These are phyloP conservation scores for Mycosarcoma maydis DNA, from an alignment of 1,284 basidiomycete species.

Conservation along the genomic window DNA sequence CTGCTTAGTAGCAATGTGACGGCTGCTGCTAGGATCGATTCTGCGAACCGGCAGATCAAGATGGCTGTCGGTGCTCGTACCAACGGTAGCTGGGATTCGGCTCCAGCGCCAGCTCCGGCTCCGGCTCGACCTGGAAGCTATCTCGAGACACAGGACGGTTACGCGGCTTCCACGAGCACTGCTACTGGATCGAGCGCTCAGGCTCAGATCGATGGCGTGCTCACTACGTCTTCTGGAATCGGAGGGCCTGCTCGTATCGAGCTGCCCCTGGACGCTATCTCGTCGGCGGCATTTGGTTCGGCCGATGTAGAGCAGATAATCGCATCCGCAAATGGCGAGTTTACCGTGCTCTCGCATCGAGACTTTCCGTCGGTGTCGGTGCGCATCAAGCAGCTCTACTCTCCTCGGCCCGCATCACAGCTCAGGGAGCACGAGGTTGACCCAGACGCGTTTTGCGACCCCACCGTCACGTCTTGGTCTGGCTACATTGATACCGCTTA, in stretches of 20 bases:
- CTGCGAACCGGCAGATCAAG: conserved; percentile 25
- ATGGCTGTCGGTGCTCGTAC: conserved; percentile 31
- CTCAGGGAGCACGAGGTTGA: conserved; percentile 41
- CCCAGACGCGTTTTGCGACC: conserved; percentile 60
- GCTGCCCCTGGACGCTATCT: conserved; percentile 44
- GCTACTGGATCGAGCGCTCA: no score
- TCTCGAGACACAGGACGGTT: conserved; percentile 13
- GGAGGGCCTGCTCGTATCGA: conserved; percentile 42
- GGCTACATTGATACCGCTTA: conserved; percentile 72
- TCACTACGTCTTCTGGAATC: conserved; percentile 13
- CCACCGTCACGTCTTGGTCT: conserved; percentile 59
- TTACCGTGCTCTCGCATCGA: conserved; percentile 47
- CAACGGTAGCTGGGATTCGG: conserved; percentile 17
- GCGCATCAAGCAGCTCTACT: conserved; percentile 54
- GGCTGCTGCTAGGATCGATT: conserved; percentile 29
- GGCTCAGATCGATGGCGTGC: conserved; percentile 20
- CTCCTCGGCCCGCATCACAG: conserved; percentile 20
- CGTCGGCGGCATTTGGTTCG: conserved; percentile 31
- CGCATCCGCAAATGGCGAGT: conserved; percentile 40
- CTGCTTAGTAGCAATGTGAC: conserved; percentile 21
- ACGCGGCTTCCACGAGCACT: conserved; percentile 2
- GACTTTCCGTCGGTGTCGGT: conserved; percentile 56
- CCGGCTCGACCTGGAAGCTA: conserved; percentile 10
- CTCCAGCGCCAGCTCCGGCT: conserved; percentile 6
- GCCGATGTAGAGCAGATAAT: conserved; percentile 39